A percentile compares a stretch with the other conserved stretches of the same genome.
These are phyloP conservation scores for Tulasnella sp. DNA, from an alignment of 768 basidiomycete genomes.

Conservation along the genomic window DNA sequence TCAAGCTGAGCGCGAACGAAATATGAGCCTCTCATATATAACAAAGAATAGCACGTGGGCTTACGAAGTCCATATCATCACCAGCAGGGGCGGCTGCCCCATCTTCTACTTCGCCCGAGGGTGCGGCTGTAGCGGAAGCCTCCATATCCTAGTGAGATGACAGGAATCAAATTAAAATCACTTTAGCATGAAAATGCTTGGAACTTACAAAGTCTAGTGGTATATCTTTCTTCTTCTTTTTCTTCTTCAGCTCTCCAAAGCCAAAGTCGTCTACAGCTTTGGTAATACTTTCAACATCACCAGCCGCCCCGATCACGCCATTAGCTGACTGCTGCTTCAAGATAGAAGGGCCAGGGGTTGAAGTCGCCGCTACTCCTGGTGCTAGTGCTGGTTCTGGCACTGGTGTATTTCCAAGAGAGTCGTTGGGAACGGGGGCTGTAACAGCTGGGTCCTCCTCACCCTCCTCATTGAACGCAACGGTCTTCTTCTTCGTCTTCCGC, in stretches of 20 bases:
- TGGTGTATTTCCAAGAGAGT: conserved; percentile 60
- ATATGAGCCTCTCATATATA: background rate
- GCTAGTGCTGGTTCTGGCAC: conserved; percentile 25
- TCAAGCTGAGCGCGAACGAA: conserved; percentile 22
- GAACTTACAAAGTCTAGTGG: conserved; percentile 35
- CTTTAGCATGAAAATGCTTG: background rate
- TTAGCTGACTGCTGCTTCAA: conserved; percentile 14
- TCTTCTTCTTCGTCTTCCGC: conserved; percentile 73
- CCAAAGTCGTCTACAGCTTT: conserved; percentile 60
- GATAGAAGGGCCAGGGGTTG: conserved; percentile 11
- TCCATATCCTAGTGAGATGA: conserved; percentile 17
- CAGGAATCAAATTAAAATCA: background rate
- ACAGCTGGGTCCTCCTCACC: conserved; percentile 61
- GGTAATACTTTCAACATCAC: conserved; percentile 21
- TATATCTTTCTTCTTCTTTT: conserved; percentile 89
- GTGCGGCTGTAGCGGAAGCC: too few species aligned
- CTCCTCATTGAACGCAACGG: conserved; percentile 75
- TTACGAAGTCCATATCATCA: conserved; percentile 11
- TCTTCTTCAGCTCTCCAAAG: conserved; percentile 78
- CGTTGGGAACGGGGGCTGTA: conserved; percentile 52
- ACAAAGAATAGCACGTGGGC: background rate
- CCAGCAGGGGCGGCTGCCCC: conserved; percentile 19
- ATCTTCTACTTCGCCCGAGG: too few species aligned
- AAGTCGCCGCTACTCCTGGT: background rate
- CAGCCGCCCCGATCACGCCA: conserved; percentile 27